Conservation (phyloP, 495 filamentous ascomycete species). For the Daldinia childiae region DNA sequence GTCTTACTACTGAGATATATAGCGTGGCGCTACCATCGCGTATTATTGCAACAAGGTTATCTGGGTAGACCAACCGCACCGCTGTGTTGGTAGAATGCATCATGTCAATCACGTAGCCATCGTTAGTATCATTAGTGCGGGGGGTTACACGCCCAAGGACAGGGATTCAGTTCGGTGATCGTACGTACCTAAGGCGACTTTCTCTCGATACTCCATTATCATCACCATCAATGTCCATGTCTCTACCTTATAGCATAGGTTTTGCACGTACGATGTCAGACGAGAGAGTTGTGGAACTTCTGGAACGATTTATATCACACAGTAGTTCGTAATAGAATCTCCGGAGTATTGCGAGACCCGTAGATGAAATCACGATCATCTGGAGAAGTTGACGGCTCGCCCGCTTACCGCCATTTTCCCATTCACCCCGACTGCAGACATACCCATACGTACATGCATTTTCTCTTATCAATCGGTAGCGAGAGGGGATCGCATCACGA, state of each 20-base stretch:
- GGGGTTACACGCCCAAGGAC: constrained; percentile 21
- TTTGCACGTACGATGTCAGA: constrained; percentile 41
- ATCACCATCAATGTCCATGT: background rate
- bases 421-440: background rate
- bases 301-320: background rate
- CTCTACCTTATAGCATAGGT: background rate
- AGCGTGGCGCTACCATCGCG: constrained; percentile 12
- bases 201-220: background rate
- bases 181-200: constrained; percentile 17
- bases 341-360: constrained; percentile 21
- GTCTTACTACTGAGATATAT: constrained; percentile 1
- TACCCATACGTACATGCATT: background rate
- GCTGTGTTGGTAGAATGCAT: constrained; percentile 16
- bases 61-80: constrained; percentile 12
- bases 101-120: constrained; percentile 25
- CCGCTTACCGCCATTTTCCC: constrained; percentile 28
- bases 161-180: constrained; percentile 17
- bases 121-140: constrained; percentile 28
- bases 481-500: constrained; percentile 25
- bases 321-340: background rate
- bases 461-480: constrained; percentile 29
- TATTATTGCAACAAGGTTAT: background rate
- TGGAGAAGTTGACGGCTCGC: background rate
- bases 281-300: constrained; percentile 17
- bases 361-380: background rate